Evolutionary conservation across 805 yeast genomes (phyloP).

Genomic region (Metschnikowia sp.): DNA sequence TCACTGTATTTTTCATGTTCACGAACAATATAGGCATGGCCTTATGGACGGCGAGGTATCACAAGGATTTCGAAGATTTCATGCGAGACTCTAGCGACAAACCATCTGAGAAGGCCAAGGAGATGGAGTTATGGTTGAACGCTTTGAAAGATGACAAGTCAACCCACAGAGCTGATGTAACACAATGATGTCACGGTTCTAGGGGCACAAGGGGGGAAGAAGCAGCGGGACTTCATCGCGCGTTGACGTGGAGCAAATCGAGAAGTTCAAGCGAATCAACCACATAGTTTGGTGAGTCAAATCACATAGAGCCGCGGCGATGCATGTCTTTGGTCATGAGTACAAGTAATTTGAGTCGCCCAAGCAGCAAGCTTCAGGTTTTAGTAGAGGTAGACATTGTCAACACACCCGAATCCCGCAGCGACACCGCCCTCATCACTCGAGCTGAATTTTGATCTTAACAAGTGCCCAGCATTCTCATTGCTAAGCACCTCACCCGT

Average conservation of each 20-base stretch:
- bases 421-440: slow-evolving; percentile 99
- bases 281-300: too few species aligned
- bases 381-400: slow-evolving; percentile 61
- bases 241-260: too few species aligned
- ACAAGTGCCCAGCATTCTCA: slow-evolving; percentile 74
- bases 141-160: background rate
- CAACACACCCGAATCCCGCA: slow-evolving; percentile 97
- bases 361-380: too few species aligned
- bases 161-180: background rate
- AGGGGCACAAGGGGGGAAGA: too few species aligned
- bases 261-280: too few species aligned
- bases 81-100: background rate
- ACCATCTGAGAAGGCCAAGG: background rate
- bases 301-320: too few species aligned
- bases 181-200: too few species aligned
- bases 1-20: slow-evolving; percentile 51
- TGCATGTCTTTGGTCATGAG: too few species aligned
- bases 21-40: slow-evolving; percentile 65
- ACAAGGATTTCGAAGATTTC: slow-evolving; percentile 12
- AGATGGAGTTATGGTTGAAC: slow-evolving; percentile 4
- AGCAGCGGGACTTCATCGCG: too few species aligned
- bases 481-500: slow-evolving; percentile 57
- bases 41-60: slow-evolving; percentile 52
- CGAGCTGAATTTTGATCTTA: slow-evolving; percentile 73
- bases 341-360: too few species aligned